phyloP scores from a whole-genome alignment of 2,329 filamentous ascomycete genomes.

The Xylariaceae sp. region DNA sequence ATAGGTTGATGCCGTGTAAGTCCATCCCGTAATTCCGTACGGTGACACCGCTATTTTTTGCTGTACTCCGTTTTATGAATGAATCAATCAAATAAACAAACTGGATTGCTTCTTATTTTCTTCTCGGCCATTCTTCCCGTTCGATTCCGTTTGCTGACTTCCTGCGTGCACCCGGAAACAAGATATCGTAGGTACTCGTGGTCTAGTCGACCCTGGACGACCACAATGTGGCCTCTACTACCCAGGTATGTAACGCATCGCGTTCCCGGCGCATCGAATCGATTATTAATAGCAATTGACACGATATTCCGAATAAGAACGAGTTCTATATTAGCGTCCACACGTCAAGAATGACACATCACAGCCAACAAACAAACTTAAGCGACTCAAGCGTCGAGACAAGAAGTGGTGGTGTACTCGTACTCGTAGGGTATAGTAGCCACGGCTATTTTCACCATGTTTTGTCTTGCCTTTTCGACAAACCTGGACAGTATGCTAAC shows the following conservation, averaged over 20 bases:
- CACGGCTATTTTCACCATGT: not conserved
- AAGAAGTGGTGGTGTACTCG: not conserved
- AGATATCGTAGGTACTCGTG: no score
- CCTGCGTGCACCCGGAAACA: no score
- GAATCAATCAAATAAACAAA: no score
- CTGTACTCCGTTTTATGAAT: no score
- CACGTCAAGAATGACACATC: not conserved
- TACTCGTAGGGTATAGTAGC: not conserved
- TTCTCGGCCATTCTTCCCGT: no score
- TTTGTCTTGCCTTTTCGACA: not conserved
- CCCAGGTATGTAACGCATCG: not conserved
- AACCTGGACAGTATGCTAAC: not conserved
- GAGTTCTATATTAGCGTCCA: not conserved
- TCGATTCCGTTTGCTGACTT: no score
- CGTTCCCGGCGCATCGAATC: not conserved
- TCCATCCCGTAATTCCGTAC: no score
- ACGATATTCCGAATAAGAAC: not conserved
- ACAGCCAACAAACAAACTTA: not conserved
- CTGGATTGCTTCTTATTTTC: no score
- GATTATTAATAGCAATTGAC: not conserved
- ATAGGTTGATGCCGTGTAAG: no score
- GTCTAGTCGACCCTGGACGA: no score
- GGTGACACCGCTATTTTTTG: no score
- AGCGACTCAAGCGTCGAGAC: not conserved
- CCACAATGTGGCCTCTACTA: not conserved